Evolutionary conservation across 2,329 filamentous ascomycete genomes (phyloP), one percentile per base, ranked within the genome.

Genomic region (Cladosporium halotolerans): DNA sequence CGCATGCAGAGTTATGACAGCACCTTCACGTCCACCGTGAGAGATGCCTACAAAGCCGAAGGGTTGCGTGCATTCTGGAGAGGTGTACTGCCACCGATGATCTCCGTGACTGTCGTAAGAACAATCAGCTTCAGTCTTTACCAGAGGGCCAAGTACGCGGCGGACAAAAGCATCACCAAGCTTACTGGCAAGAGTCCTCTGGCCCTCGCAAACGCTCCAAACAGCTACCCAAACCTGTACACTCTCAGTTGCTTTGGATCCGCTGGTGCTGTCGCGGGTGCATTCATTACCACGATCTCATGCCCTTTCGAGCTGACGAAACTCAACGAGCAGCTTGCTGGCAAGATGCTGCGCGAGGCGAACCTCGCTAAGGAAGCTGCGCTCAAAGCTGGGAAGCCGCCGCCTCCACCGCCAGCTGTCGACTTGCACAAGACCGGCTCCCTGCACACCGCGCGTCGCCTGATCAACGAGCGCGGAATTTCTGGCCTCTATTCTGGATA

Each of bases 231-330:
- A 34, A 90, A 81, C 43, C 60, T 88, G 9, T 83, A 85, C 64
- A 89, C 88, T 0, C 74, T 91, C 51, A 76, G 81, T 53, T 91
- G 87, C 65, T 92, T 91, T 70, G 86, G 85, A 19, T 79, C 83
- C 9, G 86, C 88, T 41, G 88, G 89, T 47, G 88, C 87, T 39
- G 88, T 85, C 10, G 86, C 89, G 47, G 89, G 89, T 53, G 89
- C 86, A 18, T 79, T 83, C 56, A 91, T 93, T 52, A 91, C 89
- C 8, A 77, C 86, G 47, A 81, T 93, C 62, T 88, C 89, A 60
- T 95, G 89, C 65, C 89, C 89, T 1, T 95, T 95, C 66, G 89
- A 95, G 70, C 78, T 95, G 68, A 91, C 88, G n/a, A 95, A 95
- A 70, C 77, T 93, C 55, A 91, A 86, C 68, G 88, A 89, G 13